A percentile compares a stretch with the other conserved stretches of the same genome.
Conservation (phyloP, 768 basidiomycete species). For the Rhizopogon vinicolor region DNA sequence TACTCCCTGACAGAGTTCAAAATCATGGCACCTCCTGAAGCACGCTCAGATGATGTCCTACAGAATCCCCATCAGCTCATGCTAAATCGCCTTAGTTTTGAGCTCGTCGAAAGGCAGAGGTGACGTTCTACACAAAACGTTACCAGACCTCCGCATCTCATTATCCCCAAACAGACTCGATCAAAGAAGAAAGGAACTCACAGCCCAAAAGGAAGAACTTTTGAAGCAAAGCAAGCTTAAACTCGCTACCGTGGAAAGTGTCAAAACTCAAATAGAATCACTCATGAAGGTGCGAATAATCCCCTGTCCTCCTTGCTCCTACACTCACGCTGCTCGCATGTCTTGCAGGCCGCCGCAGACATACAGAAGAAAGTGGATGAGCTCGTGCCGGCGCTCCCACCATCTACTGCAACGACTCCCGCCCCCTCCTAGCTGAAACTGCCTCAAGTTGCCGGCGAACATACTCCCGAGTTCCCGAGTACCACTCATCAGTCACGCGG, state of each 20-base stretch:
- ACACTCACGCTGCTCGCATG: constrained; percentile 8
- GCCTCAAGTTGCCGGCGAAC: neutral
- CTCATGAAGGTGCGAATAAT: constrained; percentile 58
- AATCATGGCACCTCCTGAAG: constrained; percentile 63
- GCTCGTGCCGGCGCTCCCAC: constrained; percentile 45
- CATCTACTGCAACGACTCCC: constrained; percentile 22
- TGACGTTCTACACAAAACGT: constrained; percentile 25
- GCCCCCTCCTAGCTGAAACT: constrained; percentile 12
- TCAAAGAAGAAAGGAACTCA: constrained; percentile 61
- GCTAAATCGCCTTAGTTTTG: constrained; percentile 83
- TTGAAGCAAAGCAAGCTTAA: constrained; percentile 79
- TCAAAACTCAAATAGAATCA: constrained; percentile 73
- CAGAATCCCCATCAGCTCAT: constrained; percentile 78
- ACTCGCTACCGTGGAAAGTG: constrained; percentile 64
- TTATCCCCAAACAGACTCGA: constrained; percentile 52
- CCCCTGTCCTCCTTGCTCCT: neutral
- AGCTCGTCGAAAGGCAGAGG: constrained; percentile 87
- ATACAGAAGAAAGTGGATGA: constrained; percentile 75
- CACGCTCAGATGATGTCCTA: constrained; percentile 55
- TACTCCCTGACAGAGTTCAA: constrained; percentile 67
- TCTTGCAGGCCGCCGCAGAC: constrained; percentile 57
- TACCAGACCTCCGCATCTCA: constrained; percentile 4
- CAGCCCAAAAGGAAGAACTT: constrained; percentile 69
- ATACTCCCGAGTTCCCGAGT: constrained; percentile 3
- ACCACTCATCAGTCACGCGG: neutral